Conservation (phyloP, 352 stramenopile species). For the Pythium dissotocum region DNA sequence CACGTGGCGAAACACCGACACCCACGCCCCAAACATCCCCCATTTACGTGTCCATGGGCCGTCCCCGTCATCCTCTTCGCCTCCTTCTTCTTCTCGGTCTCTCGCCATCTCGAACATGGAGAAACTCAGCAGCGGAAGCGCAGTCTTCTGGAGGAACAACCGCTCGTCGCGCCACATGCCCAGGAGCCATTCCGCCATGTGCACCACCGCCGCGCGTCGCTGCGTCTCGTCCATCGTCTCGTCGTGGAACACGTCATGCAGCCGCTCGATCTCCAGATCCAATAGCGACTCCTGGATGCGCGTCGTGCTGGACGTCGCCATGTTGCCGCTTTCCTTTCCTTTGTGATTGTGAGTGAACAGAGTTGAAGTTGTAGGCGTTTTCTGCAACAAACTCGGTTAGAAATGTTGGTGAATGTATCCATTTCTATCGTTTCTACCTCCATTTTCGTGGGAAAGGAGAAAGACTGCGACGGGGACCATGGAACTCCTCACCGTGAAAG, state of each 20-base stretch:
- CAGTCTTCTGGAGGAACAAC: slow-evolving; percentile 18
- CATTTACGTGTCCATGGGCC: background rate
- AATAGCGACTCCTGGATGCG: slow-evolving; percentile 21
- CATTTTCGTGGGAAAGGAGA: background rate
- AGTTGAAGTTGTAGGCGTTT: slow-evolving; percentile 16
- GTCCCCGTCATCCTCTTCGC: background rate
- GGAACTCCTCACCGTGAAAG: slow-evolving; percentile 8
- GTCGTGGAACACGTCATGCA: slow-evolving; percentile 16
- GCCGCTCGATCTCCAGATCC: slow-evolving; percentile 24
- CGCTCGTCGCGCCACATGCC: slow-evolving; percentile 25
- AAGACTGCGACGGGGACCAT: slow-evolving; percentile 1
- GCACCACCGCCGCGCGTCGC: slow-evolving; percentile 5
- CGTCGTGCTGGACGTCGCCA: background rate
- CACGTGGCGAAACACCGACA: slow-evolving; percentile 8
- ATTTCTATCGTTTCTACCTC: slow-evolving; percentile 6
- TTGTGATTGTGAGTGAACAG: background rate
- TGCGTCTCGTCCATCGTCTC: slow-evolving; percentile 1
- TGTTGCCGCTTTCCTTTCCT: background rate
- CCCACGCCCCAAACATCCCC: background rate
- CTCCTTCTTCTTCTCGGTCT: background rate
- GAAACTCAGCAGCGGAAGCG: slow-evolving; percentile 21
- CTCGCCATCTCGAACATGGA: slow-evolving; percentile 15
- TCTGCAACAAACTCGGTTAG: background rate
- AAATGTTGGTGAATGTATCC: slow-evolving; percentile 4
- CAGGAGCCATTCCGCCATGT: slow-evolving; percentile 5